Percentiles rank a stretch among this genome's conserved stretches.
These are phyloP conservation scores for Aspergillus awamori DNA, from an alignment of 2,329 filamentous ascomycete species.

Conservation along the genomic window DNA sequence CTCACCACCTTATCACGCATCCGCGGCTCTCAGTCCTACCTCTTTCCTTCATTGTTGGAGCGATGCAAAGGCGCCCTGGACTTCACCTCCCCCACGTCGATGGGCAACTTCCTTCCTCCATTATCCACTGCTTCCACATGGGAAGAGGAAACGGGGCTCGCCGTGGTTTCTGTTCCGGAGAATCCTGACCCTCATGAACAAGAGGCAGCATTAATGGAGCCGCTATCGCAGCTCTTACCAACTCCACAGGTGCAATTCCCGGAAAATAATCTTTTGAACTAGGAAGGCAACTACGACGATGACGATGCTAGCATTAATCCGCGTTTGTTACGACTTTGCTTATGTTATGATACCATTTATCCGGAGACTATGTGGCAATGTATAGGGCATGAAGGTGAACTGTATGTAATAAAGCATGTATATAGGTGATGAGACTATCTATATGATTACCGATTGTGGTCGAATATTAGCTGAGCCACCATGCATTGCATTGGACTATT, in stretches of 20 bases:
- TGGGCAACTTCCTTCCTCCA: constrained; percentile 30
- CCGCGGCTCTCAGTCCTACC: constrained; percentile 42
- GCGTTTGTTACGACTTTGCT: not conserved
- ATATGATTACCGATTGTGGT: too few species aligned
- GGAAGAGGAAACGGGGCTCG: constrained; percentile 4
- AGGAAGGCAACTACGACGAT: not conserved
- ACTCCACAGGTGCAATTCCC: constrained; percentile 9
- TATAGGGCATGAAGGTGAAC: too few species aligned
- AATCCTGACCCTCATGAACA: not conserved
- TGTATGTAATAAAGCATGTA: not conserved
- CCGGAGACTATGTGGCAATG: not conserved
- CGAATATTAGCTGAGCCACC: too few species aligned
- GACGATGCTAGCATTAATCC: not conserved
- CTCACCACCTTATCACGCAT: constrained; percentile 42
- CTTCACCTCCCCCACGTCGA: constrained; percentile 35
- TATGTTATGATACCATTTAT: not conserved
- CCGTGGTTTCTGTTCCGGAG: constrained; percentile 9
- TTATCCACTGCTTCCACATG: not conserved
- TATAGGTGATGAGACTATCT: not conserved
- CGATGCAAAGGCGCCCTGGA: constrained; percentile 35
- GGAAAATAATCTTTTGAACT: not conserved
- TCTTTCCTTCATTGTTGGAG: constrained; percentile 38
- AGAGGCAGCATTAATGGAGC: constrained; percentile 5
- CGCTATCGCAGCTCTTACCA: constrained; percentile 12
- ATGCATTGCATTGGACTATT: too few species aligned